These are phyloP conservation scores for Omphalotus olearius DNA, from an alignment of 1,284 basidiomycete species.

Conservation along the genomic window DNA sequence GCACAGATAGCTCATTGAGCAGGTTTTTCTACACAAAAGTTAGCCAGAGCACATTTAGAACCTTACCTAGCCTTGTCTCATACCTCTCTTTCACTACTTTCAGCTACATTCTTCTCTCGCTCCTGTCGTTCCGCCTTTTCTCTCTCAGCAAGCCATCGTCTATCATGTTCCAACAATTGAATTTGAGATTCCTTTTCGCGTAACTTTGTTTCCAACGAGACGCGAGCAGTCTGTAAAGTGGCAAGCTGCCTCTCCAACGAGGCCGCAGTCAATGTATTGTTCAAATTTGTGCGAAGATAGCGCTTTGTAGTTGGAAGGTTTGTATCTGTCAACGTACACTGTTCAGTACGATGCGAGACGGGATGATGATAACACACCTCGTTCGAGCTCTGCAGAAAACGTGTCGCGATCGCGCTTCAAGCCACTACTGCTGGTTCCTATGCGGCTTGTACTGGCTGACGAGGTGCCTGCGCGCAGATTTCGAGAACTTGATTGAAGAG, in stretches of 20 bases:
- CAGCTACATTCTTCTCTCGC: neutral
- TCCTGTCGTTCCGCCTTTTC: slow-evolving; percentile 44
- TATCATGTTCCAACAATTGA: slow-evolving; percentile 60
- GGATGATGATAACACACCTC: slow-evolving; percentile 35
- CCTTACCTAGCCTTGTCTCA: neutral
- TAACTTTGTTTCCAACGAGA: slow-evolving; percentile 60
- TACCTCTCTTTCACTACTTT: slow-evolving; percentile 7
- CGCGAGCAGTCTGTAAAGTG: slow-evolving; percentile 49
- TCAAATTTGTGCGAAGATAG: slow-evolving; percentile 54
- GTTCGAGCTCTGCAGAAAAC: slow-evolving; percentile 60
- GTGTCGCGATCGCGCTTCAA: slow-evolving; percentile 45
- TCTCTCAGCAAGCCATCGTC: slow-evolving; percentile 55
- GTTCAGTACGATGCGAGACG: neutral
- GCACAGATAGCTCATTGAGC: slow-evolving; percentile 40
- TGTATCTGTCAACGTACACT: slow-evolving; percentile 41
- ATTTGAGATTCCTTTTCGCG: slow-evolving; percentile 53
- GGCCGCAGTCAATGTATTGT: slow-evolving; percentile 52
- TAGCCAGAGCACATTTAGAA: neutral
- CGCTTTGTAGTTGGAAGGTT: slow-evolving; percentile 58
- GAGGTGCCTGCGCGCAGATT: too few species aligned
- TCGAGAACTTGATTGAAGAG: too few species aligned
- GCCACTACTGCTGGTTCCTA: neutral
- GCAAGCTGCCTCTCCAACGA: slow-evolving; percentile 60
- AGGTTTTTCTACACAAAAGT: neutral
- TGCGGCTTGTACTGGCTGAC: too few species aligned